These are phyloP conservation scores for Trichoderma sp. DNA, from an alignment of 2,329 filamentous ascomycete species.

Conservation along the genomic window DNA sequence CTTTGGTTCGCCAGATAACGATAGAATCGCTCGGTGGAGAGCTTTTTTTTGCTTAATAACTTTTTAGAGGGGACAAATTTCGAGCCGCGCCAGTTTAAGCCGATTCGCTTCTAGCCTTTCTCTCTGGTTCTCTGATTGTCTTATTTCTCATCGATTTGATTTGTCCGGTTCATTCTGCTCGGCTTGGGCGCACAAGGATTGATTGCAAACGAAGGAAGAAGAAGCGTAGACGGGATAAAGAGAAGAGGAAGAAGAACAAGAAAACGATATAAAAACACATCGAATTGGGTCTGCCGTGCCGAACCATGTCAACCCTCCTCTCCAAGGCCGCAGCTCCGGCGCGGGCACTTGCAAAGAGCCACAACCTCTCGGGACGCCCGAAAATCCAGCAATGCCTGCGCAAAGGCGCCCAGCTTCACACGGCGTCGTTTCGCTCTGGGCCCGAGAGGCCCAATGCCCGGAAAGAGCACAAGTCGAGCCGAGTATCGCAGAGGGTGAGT, in stretches of 20 bases:
- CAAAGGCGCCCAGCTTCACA: constrained; percentile 42
- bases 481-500: constrained; percentile 36
- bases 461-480: constrained; percentile 26
- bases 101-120: background rate
- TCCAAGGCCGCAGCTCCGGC: constrained; percentile 50
- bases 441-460: constrained; percentile 29
- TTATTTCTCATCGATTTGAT: background rate
- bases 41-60: constrained; percentile 18
- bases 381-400: constrained; percentile 45
- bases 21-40: constrained; percentile 16
- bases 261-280: background rate
- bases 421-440: constrained; percentile 32
- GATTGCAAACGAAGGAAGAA: constrained; percentile 3
- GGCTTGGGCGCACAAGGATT: background rate
- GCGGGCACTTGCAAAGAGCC: constrained; percentile 49
- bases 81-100: constrained; percentile 11
- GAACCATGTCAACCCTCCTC: constrained; percentile 46
- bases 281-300: background rate
- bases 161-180: background rate
- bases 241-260: background rate
- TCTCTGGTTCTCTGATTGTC: background rate
- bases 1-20: constrained; percentile 13
- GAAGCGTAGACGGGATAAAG: background rate
- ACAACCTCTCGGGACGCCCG: constrained; percentile 40
- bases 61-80: constrained; percentile 20